Conservation (phyloP, 2,329 filamentous ascomycete genomes). For the Ophiostoma sp. region DNA sequence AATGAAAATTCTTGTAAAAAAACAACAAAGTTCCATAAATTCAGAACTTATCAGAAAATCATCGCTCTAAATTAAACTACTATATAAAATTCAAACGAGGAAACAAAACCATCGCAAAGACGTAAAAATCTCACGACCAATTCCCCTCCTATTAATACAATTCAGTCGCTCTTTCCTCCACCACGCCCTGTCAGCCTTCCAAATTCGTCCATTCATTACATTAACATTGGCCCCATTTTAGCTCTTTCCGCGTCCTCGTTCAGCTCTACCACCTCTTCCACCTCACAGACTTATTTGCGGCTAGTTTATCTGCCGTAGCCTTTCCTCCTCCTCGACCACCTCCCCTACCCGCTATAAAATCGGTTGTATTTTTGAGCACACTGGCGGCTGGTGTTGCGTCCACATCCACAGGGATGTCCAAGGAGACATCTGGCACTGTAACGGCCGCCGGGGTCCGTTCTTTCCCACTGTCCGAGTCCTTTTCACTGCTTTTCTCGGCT, state of each 20-base stretch:
- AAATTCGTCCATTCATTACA: neutral
- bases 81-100: neutral
- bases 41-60: neutral
- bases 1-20: neutral
- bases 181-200: neutral
- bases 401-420: neutral
- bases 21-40: neutral
- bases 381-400: neutral
- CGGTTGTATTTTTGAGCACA: neutral
- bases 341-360: neutral
- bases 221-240: neutral
- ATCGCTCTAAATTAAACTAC: neutral
- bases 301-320: neutral
- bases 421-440: neutral
- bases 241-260: neutral
- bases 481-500: neutral
- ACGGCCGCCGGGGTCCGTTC: neutral
- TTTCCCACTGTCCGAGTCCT: neutral
- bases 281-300: neutral
- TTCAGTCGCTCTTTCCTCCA: neutral
- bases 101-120: neutral
- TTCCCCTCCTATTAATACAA: neutral
- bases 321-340: neutral
- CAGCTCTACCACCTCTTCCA: neutral
- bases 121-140: neutral